These are phyloP conservation scores for Paraphoma chrysanthemicola DNA, from an alignment of 2,329 filamentous ascomycete genomes.

Conservation along the genomic window DNA sequence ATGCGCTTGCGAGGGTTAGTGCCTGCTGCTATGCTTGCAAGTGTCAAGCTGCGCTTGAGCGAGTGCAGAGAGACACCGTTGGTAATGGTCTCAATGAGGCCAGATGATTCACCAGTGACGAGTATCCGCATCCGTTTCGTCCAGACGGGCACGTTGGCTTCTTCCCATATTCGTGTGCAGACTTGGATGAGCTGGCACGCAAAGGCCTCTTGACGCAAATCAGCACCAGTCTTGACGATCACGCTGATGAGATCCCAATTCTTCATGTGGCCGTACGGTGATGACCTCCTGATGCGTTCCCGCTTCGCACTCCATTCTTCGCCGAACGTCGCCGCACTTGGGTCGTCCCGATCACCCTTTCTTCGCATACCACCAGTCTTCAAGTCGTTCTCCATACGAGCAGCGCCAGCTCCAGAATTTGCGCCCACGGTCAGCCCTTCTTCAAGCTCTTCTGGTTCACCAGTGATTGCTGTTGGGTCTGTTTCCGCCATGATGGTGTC, in stretches of 20 bases:
- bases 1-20: conserved; percentile 77
- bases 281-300: conserved; percentile 82
- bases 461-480: conserved; percentile 59
- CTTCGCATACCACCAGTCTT: conserved; percentile 84
- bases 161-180: conserved; percentile 82
- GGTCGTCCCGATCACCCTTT: conserved; percentile 83
- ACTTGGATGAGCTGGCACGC: conserved; percentile 84
- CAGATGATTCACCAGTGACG: conserved; percentile 83
- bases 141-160: conserved; percentile 80
- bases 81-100: conserved; percentile 86
- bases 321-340: conserved; percentile 84
- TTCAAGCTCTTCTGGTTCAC: conserved; percentile 62
- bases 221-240: conserved; percentile 85
- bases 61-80: conserved; percentile 89
- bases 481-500: conserved; percentile 82
- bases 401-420: conserved; percentile 76
- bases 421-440: conserved; percentile 61
- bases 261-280: conserved; percentile 87
- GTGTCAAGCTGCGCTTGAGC: conserved; percentile 79
- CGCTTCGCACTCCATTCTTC: conserved; percentile 87
- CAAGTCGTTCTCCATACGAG: conserved; percentile 87
- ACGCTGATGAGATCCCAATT: conserved; percentile 89
- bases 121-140: conserved; percentile 87
- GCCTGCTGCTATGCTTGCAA: conserved; percentile 75
- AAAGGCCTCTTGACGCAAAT: conserved; percentile 84